Base-by-base conservation (phyloP, 192 early-diverging fungal genomes). In the Coemansia sp. region DNA sequence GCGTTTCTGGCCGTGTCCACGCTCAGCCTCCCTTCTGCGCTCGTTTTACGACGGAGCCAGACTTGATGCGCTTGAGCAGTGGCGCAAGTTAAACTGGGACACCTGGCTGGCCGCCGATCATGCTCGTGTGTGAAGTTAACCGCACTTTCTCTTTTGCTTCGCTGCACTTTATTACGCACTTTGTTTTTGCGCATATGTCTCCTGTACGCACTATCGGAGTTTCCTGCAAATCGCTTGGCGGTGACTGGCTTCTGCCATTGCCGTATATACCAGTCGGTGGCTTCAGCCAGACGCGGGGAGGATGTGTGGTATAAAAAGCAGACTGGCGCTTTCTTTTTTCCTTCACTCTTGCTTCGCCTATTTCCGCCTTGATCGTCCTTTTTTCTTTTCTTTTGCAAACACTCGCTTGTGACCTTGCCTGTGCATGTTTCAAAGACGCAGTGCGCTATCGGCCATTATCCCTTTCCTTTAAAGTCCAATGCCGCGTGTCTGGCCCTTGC, bases 21-120 rank as follows among this genome's bases (percentile, higher is more conserved):
- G 28, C 28, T 5, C 28, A 17, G 38, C 38, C 38, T 14, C 26
- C 8, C 15, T 11, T n/a, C 1, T 7, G 2, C 28, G 9, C 21
- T 1, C 8, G 9, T 11, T 40, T 25, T 25, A n/a, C n/a, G n/a
- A n/a, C n/a, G n/a, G n/a, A n/a, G n/a, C n/a, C n/a, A n/a, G n/a
- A n/a, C n/a, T n/a, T n/a, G n/a, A n/a, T n/a, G 5, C 8, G 22
- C 34, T 50, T 50, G 49, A 50, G 49, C 12, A 50, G 49, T 50
- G 49, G 49, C 49, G 49, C 21, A 23, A 21, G 49, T 23, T 32
- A 7, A 49, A 36, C n/a, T 35, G 49, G 19, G n/a, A 50, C n/a
- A n/a, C n/a, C n/a, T n/a, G n/a, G n/a, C n/a, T n/a, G n/a, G n/a
- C n/a, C 48, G 45, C 45, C 45, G 45, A 47, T 47, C 45, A 47